Evolutionary conservation across 805 yeast species (phyloP), one percentile per base, ranked within the genome.

Genomic region (Saturnispora gosingensis): DNA sequence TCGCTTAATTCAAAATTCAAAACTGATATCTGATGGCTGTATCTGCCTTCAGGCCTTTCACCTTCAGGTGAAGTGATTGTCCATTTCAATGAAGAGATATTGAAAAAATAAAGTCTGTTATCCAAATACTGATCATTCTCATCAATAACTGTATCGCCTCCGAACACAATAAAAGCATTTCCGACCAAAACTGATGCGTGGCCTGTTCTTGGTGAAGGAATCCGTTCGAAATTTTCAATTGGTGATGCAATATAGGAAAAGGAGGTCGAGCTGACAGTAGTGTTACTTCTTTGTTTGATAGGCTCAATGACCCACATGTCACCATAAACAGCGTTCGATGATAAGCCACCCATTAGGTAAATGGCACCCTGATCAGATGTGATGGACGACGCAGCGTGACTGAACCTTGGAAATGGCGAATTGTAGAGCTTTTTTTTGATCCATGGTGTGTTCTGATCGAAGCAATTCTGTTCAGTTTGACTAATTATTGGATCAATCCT

Each of bases 121-220:
- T 93, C 99, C 57, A 95, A 82, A 52, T 79, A 81, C 5, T 88
- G 88, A 48, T 75, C 75, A 46, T 77, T 77, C 62, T 85, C 88
- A 35, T 89, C 83, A 39, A 82, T 85, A 28, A 55, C 58, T 1
- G 98, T 93, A 65, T 93, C 99, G 61, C 99, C 99, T 35, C 98
- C 99, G 68, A 88, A 91, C 13, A 93, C 80, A 44, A 93, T 89
- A 61, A 84, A 93, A 1, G 98, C 98, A 63, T 90, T 91, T 13
- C 98, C 99, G 54, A 95, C 83, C 34, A 91, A 74, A 9, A 90
- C 85, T 1, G 95, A 77, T 5, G 96, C 88, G 68, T 93, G 99
- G 3, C 98, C 98, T 6, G 91, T 97, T 60, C 99, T 81, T 34
- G 98, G 97, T 18, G 96, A 91, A 2, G 97, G 97, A 16, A 88